Base-by-base conservation (phyloP, 2,329 filamentous ascomycete genomes). In the Chaetomiaceae sp. region DNA sequence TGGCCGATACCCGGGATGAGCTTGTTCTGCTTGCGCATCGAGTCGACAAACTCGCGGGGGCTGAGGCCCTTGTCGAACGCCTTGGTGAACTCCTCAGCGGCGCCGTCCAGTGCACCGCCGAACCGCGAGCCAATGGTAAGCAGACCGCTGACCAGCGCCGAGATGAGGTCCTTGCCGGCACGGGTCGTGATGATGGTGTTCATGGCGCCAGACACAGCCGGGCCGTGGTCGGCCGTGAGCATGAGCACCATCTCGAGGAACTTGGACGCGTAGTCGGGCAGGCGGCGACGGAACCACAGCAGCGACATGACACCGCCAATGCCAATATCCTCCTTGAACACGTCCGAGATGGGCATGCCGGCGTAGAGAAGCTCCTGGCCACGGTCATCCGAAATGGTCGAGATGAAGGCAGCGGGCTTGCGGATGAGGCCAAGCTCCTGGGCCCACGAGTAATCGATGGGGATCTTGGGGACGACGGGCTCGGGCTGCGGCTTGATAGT, bases 201-300 rank as follows among this genome's bases (percentile, higher is more conserved):
- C 94, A 99, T 99, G 74, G 94, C 94, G 83, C 94, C 94, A 66
- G 94, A 99, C 66, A 99, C 94, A 66, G 94, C 94, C 51, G 94
- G 94, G 76, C 94, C 94, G 85, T 99, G 94, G 71, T 99, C 94
- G 66, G 94, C 94, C 70, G 94, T 99, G 70, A 99, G 85, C 94
- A 99, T 99, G 73, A 99, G 92, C 63, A 99, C 94, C 94, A 99
- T 99, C 82, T 99, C 94, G 65, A 99, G 79, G 83, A 99, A 99
- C 79, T 95, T 95, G 82, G 90, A 95, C 69, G 94, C 94, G 72
- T 96, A 97, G 69, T 87, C 80, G 60, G 94, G 94, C 59, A 99
- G 88, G 70, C 94, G 89, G 75, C 94, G 91, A 69, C 94, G 92
- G 91, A 99, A 99, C 94, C 94, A 99, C 66, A 99, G 82, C 54